Base-by-base conservation (phyloP, 306 rosid genomes). In the Purshia tridentata region DNA sequence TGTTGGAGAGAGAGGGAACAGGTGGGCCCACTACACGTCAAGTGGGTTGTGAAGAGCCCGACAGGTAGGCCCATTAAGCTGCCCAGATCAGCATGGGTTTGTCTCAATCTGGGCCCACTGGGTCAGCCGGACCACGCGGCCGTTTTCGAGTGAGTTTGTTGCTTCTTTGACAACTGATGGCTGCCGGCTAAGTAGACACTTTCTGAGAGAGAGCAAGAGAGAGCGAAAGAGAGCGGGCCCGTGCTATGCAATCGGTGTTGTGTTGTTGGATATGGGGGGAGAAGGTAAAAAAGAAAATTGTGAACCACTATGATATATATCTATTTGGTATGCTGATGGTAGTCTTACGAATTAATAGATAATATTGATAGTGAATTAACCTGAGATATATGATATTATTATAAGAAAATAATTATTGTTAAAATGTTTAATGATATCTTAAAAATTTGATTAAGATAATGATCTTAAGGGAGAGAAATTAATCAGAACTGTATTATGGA, bases 131-230 rank as follows among this genome's bases (percentile, higher is more conserved):
- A 77, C 85, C 88, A 81, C 79, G 84, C 83, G 80, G 75, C 50
- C 74, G 59, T 78, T 74, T 74, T 8, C 68, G 55, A 70, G 68
- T 69, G 75, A 40, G 59, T 49, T 68, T 80, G 94, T 81, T 61
- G 58, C 22, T 29, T 41, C 47, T 69, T 39, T 12, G 89, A 80
- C 18, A 77, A 70, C 65, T 87, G 86, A 4, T 75, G 19, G 81
- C 75, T 74, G 92, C 94, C 87, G 94, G 91, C 92, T 84, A 20
- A n/a, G 47, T 42, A 76, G 63, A 84, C 39, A 58, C 80, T 82
- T 67, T 48, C 10, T 39, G 59, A 49, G 71, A 55, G 19, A 48
- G 55, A n/a, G 72, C 9, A 9, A 35, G 11, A 35, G 1, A 1
- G 35, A 40, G 70, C 50, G 65, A n/a, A n/a, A n/a, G n/a, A n/a